Base-by-base conservation (phyloP, 2,329 filamentous ascomycete genomes). In the Epichloe hybrida region DNA sequence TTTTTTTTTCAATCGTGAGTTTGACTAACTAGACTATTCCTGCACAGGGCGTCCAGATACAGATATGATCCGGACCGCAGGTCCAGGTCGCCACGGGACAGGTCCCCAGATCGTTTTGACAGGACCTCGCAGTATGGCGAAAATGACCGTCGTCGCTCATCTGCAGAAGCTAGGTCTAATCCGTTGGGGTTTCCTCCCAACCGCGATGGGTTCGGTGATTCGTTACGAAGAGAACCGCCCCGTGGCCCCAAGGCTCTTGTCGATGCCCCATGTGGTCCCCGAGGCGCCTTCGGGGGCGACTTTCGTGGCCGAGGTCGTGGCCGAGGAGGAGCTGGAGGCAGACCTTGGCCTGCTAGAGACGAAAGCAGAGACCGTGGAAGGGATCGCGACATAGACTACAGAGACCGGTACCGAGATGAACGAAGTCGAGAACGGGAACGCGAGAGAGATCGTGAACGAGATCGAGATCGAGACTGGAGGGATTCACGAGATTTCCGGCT, bases 241-340 rank as follows among this genome's bases (percentile, higher is more conserved):
- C 78, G 88, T 51, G 89, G 86, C 0, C 88, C 89, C 11, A 88
- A 90, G 65, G 87, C 86, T 4, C 71, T 89, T 52, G 77, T 85
- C 53, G 86, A 91, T 54, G 69, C 79, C 34, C 77, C 80, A n/a
- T 79, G 76, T 55, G 81, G 81, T 34, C 83, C 81, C 13, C 77
- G 86, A 52, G 83, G 81, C 52, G 80, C 79, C 8, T 86, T 83
- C 61, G 70, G 71, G 3, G 75, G 79, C 23, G 85, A 88, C 49
- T 83, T 81, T 58, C 73, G 79, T 55, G 73, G 72, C 52, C 63
- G 68, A 42, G 63, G 69, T 12, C 68, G 69, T 42, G 47, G 47
- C 21, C 47, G 47, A 37, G 48, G 48, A 5, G 79, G 73, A 59
- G 81, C 73, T 54, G 77, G 75, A 64, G 80, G 69, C 58, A 78